A percentile compares a stretch with the other conserved stretches of the same genome.
phyloP scores from a whole-genome alignment of 2,329 filamentous ascomycete species.

The Fusarium buxicola region DNA sequence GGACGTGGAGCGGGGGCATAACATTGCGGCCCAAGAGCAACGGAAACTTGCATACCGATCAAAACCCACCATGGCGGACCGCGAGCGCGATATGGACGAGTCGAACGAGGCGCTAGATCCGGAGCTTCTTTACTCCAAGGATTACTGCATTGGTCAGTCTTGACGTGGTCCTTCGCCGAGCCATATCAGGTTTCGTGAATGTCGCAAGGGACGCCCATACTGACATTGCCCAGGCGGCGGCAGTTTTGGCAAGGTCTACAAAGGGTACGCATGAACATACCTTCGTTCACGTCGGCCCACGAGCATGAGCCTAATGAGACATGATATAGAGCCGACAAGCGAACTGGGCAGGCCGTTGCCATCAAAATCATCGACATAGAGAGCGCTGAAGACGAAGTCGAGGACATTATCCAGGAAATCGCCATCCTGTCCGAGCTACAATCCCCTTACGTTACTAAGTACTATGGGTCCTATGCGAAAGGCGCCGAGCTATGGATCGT shows the following conservation, averaged over 20 bases:
- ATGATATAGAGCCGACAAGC: conserved; percentile 84
- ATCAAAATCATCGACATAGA: conserved; percentile 99
- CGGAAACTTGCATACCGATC: conserved; percentile 17
- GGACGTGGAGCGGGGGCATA: conserved; percentile 13
- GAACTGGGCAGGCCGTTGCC: conserved; percentile 91
- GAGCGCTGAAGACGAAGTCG: conserved; percentile 98
- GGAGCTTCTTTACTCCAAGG: conserved; percentile 91
- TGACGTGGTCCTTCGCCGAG: conserved; percentile 9
- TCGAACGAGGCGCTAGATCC: conserved; percentile 75
- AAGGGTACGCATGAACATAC: conserved; percentile 72
- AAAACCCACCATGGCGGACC: conserved; percentile 58
- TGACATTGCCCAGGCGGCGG: conserved; percentile 76
- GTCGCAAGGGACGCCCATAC: conserved; percentile 30
- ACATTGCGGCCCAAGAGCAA: conserved; percentile 13
- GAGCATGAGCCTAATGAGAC: conserved; percentile 12
- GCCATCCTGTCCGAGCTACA: conserved; percentile 96
- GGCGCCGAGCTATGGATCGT: conserved; percentile 98
- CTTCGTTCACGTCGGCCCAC: not conserved
- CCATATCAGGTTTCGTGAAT: not conserved
- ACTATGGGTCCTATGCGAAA: conserved; percentile 96
- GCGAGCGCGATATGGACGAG: conserved; percentile 60
- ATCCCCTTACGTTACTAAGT: conserved; percentile 96
- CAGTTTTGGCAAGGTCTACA: conserved; percentile 98
- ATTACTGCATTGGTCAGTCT: conserved; percentile 82
- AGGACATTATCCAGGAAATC: conserved; percentile 99